These are phyloP conservation scores for Penicillium sp. DNA, from an alignment of 2,329 filamentous ascomycete genomes.

Conservation along the genomic window DNA sequence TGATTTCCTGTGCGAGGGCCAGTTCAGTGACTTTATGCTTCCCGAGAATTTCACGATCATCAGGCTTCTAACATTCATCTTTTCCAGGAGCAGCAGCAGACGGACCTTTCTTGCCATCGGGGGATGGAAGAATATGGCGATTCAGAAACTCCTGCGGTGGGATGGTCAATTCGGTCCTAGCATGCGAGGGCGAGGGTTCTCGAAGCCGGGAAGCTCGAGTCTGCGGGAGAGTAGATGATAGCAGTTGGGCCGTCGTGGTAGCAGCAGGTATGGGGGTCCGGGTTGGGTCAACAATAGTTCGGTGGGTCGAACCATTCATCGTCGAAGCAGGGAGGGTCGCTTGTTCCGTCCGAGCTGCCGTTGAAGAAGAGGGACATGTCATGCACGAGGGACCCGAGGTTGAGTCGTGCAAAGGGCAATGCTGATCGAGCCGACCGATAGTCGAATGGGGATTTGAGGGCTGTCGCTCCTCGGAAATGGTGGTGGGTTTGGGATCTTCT, in stretches of 20 bases:
- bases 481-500: background rate
- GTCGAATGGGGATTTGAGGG: slow-evolving; percentile 8
- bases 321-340: slow-evolving; percentile 7
- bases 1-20: slow-evolving; percentile 12
- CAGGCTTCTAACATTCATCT: background rate
- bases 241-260: slow-evolving; percentile 8
- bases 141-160: slow-evolving; percentile 6
- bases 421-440: background rate
- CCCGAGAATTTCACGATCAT: slow-evolving; percentile 6
- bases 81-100: background rate
- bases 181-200: background rate
- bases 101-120: slow-evolving; percentile 12
- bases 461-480: background rate
- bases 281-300: slow-evolving; percentile 14
- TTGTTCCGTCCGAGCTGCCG: background rate
- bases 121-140: background rate
- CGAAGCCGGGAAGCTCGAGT: slow-evolving; percentile 8
- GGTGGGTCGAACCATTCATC: slow-evolving; percentile 18
- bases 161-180: background rate
- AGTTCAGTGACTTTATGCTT: slow-evolving; percentile 8
- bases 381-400: slow-evolving; percentile 6
- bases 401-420: background rate
- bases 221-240: slow-evolving; percentile 9
- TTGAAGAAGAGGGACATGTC: background rate
- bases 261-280: slow-evolving; percentile 3